Conservation (phyloP, 805 yeast genomes). For the Dipodascus geniculatus region DNA sequence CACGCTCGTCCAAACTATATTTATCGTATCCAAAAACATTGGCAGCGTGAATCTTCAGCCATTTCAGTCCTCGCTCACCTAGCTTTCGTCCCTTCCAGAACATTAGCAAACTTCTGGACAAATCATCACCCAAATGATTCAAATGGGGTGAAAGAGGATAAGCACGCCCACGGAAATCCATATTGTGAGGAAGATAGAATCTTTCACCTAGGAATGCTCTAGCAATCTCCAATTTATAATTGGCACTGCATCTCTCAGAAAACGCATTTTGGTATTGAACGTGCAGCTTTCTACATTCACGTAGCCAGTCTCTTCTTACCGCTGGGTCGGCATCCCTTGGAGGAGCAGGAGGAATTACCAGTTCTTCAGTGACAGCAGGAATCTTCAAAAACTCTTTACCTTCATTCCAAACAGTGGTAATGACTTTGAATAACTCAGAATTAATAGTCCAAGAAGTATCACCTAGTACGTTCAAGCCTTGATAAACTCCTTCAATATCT, state of each 20-base stretch:
- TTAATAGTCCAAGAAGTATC: constrained; percentile 89
- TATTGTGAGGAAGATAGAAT: constrained; percentile 50
- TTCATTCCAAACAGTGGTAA: constrained; percentile 77
- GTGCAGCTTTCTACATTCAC: constrained; percentile 42
- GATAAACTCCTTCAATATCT: constrained; percentile 52
- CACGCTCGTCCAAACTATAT: constrained; percentile 40
- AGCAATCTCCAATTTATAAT: constrained; percentile 90
- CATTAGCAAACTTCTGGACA: constrained; percentile 43
- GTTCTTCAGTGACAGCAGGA: constrained; percentile 40
- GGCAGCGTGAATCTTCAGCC: constrained; percentile 55
- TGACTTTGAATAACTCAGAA: constrained; percentile 49
- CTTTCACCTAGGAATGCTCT: constrained; percentile 68
- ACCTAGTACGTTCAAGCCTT: constrained; percentile 80
- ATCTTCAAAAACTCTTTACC: constrained; percentile 67
- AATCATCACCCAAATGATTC: constrained; percentile 50
- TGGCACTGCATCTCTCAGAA: constrained; percentile 87
- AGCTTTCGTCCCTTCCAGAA: constrained; percentile 49
- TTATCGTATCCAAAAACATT: constrained; percentile 49
- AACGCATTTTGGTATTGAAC: constrained; percentile 55
- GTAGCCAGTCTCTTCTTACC: constrained; percentile 56
- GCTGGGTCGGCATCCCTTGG: constrained; percentile 59
- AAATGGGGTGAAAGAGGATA: constrained; percentile 54
- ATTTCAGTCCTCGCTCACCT: constrained; percentile 40
- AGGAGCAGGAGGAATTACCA: constrained; percentile 47
- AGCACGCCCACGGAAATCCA: constrained; percentile 55